Evolutionary conservation across 305 asterid species (phyloP).

Genomic region (Withania somnifera): DNA sequence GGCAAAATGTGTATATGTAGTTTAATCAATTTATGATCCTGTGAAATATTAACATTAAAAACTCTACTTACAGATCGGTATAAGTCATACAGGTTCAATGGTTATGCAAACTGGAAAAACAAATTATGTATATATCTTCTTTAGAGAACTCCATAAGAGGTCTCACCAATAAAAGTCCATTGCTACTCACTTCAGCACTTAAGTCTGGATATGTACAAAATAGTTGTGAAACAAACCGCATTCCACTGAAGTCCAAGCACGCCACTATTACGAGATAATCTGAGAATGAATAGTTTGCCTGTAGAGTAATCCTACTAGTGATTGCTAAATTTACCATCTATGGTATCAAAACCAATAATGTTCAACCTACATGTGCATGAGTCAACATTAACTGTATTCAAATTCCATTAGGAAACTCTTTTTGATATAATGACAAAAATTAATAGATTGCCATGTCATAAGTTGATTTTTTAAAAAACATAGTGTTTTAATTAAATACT

Average conservation of each 20-base stretch:
- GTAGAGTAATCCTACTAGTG: not conserved
- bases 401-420: not conserved
- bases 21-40: not conserved
- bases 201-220: constrained; percentile 32
- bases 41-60: not conserved
- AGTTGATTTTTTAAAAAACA: not conserved
- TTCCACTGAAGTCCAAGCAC: constrained; percentile 94
- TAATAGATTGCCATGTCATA: not conserved
- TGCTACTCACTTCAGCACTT: constrained; percentile 24
- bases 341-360: not conserved
- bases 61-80: not conserved
- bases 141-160: constrained; percentile 75
- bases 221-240: constrained; percentile 55
- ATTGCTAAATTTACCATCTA: not conserved
- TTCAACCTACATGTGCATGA: not conserved
- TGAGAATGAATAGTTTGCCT: constrained; percentile 71
- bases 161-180: constrained; percentile 56
- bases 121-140: constrained; percentile 75
- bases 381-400: not conserved
- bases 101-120: constrained; percentile 10
- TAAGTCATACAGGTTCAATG: not conserved
- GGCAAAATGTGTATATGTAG: not conserved
- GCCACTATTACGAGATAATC: constrained; percentile 78
- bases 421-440: not conserved
- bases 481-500: too few species aligned